Conservation (phyloP, 306 rosid genomes). For the Castanea mollissima region DNA sequence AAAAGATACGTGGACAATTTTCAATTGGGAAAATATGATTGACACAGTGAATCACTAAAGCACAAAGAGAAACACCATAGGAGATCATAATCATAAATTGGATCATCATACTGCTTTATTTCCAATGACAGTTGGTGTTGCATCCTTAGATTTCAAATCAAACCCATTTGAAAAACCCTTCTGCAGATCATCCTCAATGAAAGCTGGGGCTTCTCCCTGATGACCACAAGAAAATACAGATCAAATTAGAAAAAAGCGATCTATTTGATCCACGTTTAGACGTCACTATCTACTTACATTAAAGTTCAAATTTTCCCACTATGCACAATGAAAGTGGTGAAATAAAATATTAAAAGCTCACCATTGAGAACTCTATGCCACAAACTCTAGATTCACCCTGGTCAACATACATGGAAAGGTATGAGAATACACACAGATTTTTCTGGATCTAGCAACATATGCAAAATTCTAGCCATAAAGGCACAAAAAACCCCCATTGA, state of each 20-base stretch:
- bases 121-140: conserved; percentile 44
- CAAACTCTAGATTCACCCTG: conserved; percentile 60
- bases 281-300: conserved; percentile 26
- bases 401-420: conserved; percentile 29
- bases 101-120: conserved; percentile 64
- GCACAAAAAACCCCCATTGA: conserved; percentile 5
- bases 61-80: conserved; percentile 22
- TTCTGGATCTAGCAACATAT: conserved; percentile 42
- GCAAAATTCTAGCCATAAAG: conserved; percentile 11
- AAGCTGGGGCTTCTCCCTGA: conserved; percentile 91
- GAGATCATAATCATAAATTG: conserved; percentile 20
- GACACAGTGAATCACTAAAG: conserved; percentile 33
- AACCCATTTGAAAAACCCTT: conserved; percentile 49
- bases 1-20: conserved; percentile 44
- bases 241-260: conserved; percentile 26
- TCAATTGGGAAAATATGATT: conserved; percentile 33
- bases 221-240: conserved; percentile 35
- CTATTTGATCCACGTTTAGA: conserved; percentile 26
- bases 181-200: conserved; percentile 59
- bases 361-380: conserved; percentile 59
- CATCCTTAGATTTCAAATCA: conserved; percentile 51
- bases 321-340: neutral
- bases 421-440: conserved; percentile 34
- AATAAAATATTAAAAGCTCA: conserved; percentile 34
- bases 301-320: conserved; percentile 2